Base-by-base conservation (phyloP, 139 green algal genomes). In the Zygnema circumcarinatum region DNA sequence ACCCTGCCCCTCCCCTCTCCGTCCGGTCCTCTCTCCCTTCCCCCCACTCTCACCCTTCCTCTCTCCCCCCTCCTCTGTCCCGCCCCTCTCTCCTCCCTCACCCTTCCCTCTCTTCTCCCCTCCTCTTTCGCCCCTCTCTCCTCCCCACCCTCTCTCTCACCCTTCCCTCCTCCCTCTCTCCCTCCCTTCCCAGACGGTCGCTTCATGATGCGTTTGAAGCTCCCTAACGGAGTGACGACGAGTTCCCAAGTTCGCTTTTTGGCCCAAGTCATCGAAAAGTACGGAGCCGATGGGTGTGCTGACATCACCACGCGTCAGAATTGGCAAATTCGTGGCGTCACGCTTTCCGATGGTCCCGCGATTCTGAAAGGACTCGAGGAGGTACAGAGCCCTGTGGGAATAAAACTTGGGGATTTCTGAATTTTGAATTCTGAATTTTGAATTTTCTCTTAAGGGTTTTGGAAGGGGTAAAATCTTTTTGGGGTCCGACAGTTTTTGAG, bases 151-250 rank as follows among this genome's bases (percentile, higher is more conserved):
- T 25, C 16, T 78, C 69, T 3, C 16, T 39, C 3, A 78, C 7
- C 3, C 7, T 25, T 78, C 69, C 69, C 52, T 36, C n/a, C n/a
- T n/a, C n/a, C n/a, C n/a, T n/a, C n/a, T 42, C 69, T 78, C 69
- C 3, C 40, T 1, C 76, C 3, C 25, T 2, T 1, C 25, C 68
- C 88, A 87, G 72, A 96, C 2, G 95, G 95, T 25, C 94, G 93
- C 52, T 99, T 98, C 93, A 99, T 99, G 97, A 98, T 99, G 96
- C 94, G 97, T 38, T 92, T 99, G n/a, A 93, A 96, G 93, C 90
- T 98, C 1, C 96, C 97, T 75, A 98, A 96, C 75, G 96, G 96
- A 29, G 93, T 98, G 88, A 85, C 97, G 21, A 96, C 86, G 11
- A 82, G 92, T 0, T 82, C 89, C 35, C 96, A 98, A 93, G 76